Conservation (phyloP, 257 asterid species). For the Solanum chmielewskii region DNA sequence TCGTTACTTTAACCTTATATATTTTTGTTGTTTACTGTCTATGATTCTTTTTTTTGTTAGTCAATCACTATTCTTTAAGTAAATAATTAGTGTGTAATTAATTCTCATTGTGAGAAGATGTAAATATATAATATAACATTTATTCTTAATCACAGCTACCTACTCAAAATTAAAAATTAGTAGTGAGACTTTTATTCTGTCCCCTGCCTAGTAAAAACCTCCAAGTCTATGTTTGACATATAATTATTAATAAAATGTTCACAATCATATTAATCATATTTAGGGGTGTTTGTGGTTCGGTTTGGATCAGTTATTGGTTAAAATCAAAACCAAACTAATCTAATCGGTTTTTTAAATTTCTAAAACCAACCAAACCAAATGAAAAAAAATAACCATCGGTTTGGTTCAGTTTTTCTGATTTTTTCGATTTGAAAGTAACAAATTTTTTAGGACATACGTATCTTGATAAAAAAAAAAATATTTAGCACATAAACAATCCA, state of each 20-base stretch:
- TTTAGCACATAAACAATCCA: no score
- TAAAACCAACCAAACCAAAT: no score
- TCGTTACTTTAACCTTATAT: background rate
- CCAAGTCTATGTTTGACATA: background rate
- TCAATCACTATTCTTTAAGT: background rate
- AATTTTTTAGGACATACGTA: no score
- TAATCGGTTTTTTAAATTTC: no score
- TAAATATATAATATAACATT: background rate
- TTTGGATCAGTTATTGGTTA: no score
- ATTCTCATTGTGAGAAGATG: background rate
- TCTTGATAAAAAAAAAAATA: no score
- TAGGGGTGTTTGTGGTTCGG: background rate
- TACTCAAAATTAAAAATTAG: background rate
- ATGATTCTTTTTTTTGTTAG: background rate
- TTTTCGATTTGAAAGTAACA: no score
- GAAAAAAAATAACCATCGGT: no score
- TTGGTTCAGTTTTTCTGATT: no score
- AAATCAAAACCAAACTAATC: no score
- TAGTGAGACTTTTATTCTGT: background rate
- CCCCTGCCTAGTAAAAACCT: background rate
- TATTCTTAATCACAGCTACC: background rate
- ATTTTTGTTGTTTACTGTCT: no score
- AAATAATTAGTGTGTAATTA: background rate
- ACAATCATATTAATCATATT: background rate
- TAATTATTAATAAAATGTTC: background rate